Evolutionary conservation across 495 filamentous ascomycete genomes (phyloP).

Genomic region (Clavariopsis aquatica): DNA sequence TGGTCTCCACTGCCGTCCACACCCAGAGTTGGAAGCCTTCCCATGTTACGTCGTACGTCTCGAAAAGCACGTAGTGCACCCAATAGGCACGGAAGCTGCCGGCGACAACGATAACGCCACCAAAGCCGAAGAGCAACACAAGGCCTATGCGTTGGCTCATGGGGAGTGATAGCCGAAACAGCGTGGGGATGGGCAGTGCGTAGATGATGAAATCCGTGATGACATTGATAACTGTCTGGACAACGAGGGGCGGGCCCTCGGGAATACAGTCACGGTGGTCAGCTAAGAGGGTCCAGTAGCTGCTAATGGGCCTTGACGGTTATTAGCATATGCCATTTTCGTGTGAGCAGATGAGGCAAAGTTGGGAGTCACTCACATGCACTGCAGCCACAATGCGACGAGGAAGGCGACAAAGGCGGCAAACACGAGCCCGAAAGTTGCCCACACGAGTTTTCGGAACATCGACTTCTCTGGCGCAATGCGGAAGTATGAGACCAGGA

Average conservation of each 20-base stretch:
- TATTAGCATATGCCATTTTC: conserved; percentile 1
- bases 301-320: conserved; percentile 25
- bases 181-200: conserved; percentile 32
- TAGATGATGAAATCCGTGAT: conserved; percentile 38
- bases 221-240: conserved; percentile 30
- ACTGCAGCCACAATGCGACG: conserved; percentile 32
- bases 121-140: conserved; percentile 29
- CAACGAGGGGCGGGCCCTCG: conserved; percentile 34
- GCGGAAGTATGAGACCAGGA: conserved; percentile 39
- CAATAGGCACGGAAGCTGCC: conserved; percentile 35
- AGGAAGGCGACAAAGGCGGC: conserved; percentile 35
- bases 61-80: conserved; percentile 31
- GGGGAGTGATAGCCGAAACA: conserved; percentile 27
- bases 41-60: conserved; percentile 40
- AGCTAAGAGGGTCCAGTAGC: conserved; percentile 33
- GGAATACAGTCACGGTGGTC: conserved; percentile 34
- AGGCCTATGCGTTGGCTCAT: conserved; percentile 31
- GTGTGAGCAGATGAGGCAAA: neutral
- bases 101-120: conserved; percentile 35
- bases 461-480: conserved; percentile 33
- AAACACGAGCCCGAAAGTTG: conserved; percentile 30
- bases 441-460: conserved; percentile 35
- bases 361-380: conserved; percentile 26
- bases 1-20: conserved; percentile 37
- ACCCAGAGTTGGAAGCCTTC: conserved; percentile 35